These are phyloP conservation scores for Aspergillus aculeatus DNA, from an alignment of 2,329 filamentous ascomycete species.

Conservation along the genomic window DNA sequence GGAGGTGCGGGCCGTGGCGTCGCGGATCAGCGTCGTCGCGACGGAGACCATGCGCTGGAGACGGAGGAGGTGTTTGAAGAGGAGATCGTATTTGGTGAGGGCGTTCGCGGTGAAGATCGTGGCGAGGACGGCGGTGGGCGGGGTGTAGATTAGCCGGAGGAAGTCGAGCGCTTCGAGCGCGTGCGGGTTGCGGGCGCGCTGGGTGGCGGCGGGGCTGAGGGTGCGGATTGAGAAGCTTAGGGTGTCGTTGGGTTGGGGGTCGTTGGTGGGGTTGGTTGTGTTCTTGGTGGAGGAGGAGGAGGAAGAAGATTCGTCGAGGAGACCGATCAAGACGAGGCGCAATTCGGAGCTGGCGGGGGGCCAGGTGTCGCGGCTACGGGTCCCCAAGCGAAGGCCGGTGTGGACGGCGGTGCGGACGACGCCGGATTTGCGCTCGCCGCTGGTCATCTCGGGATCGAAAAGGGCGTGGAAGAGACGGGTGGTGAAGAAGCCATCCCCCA, in stretches of 20 bases:
- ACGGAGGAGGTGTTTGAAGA: conserved; percentile 78
- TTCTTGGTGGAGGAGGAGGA: not conserved
- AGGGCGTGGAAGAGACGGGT: conserved; percentile 76
- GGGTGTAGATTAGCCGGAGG: conserved; percentile 78
- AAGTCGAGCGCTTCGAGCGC: conserved; percentile 91
- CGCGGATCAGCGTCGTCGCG: conserved; percentile 63
- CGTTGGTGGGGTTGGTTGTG: not conserved
- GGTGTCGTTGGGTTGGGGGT: conserved; percentile 55
- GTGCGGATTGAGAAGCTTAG: conserved; percentile 83
- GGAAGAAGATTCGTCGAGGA: conserved; percentile 66
- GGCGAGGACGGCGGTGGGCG: conserved; percentile 67
- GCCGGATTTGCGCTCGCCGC: conserved; percentile 70
- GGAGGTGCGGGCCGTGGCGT: conserved; percentile 46
- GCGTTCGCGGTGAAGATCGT: conserved; percentile 69
- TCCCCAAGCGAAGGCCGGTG: conserved; percentile 82
- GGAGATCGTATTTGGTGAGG: conserved; percentile 76
- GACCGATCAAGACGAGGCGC: conserved; percentile 81
- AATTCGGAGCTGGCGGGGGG: conserved; percentile 92
- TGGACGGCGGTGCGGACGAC: conserved; percentile 66
- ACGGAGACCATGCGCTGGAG: conserved; percentile 77
- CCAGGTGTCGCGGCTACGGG: conserved; percentile 76
- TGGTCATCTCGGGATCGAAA: conserved; percentile 79
- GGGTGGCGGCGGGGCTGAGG: conserved; percentile 73
- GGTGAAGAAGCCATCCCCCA: conserved; percentile 82
- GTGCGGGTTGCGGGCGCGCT: conserved; percentile 77